phyloP scores from a whole-genome alignment of 805 yeast genomes.

The Saturnispora zaruensis region DNA sequence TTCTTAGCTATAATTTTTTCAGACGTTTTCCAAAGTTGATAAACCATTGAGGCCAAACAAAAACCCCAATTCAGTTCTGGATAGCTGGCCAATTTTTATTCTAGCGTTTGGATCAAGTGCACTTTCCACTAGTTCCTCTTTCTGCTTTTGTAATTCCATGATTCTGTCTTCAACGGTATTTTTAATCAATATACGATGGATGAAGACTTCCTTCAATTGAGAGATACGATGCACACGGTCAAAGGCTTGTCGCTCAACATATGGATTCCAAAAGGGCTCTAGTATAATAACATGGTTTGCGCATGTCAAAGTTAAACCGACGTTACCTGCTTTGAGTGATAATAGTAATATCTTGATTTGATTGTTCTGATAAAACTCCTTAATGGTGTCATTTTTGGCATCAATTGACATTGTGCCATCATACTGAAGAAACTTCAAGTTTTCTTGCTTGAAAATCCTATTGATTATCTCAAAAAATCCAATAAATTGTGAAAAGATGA shows the following conservation, averaged over 20 bases:
- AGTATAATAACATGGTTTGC: constrained; percentile 86
- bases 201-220: constrained; percentile 67
- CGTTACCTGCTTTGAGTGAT: constrained; percentile 89
- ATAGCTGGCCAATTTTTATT: constrained; percentile 53
- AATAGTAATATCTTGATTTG: constrained; percentile 52
- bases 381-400: constrained; percentile 55
- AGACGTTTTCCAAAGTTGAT: constrained; percentile 17
- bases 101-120: constrained; percentile 78
- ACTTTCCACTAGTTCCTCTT: constrained; percentile 67
- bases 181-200: constrained; percentile 60
- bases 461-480: constrained; percentile 60
- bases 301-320: constrained; percentile 88
- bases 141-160: constrained; percentile 65
- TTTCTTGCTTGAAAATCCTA: constrained; percentile 40
- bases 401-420: constrained; percentile 77
- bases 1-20: neutral
- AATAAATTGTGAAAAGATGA: constrained; percentile 82
- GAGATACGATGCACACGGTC: constrained; percentile 95
- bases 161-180: constrained; percentile 88
- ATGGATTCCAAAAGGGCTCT: constrained; percentile 99
- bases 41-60: constrained; percentile 49
- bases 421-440: constrained; percentile 50
- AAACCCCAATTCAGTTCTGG: constrained; percentile 62
- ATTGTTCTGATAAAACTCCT: constrained; percentile 51
- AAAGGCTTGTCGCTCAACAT: constrained; percentile 94